Evolutionary conservation across 371 early-diverging fungal species (phyloP), one percentile per base, ranked within the genome.

Genomic region (Apophysomyces elegans): DNA sequence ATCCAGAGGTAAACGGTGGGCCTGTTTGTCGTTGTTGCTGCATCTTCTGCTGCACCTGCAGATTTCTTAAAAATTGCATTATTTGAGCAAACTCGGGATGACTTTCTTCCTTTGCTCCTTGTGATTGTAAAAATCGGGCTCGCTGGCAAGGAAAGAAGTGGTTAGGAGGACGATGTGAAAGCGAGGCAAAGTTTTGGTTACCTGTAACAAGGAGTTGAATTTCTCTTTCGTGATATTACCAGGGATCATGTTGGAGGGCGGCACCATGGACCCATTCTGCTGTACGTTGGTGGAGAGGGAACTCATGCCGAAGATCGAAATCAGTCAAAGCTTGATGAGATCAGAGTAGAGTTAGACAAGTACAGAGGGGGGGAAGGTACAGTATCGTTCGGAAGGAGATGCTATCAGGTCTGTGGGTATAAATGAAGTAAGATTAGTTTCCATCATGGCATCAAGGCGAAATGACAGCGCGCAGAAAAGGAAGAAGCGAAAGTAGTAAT

Each of bases 31-130:
- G 47, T 47, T 67, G 66, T 44, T 67, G 72, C 11, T 72, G 66
- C 56, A 58, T 62, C 54, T 57, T 70, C 66, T 54, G 68, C 45
- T 63, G 75, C 69, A 62, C 70, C 69, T 58, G 69, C 68, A 60
- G 71, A 72, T 61, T 65, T 37, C 83, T 81, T 45, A 91, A 69
- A 21, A 86, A 67, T 12, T 81, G 75, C 78, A 87, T 77, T 50
- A 88, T 75, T 63, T 85, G 81, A 43, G 88, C 89, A 63, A 82
- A 82, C 63, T 90, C 90, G 26, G 75, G 74, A 67, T 79, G 84
- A 66, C 76, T 88, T 61, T 84, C 82, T 72, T 90, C 91, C 6
- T 83, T 90, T 8, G 85, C 87, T 14, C 91, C 91, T 41, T 76
- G 79, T 5, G 76, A 71, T 64, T 84, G 71, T 56, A 78, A 59